Base-by-base conservation (phyloP, 2,329 filamentous ascomycete species). In the Thielaviopsis euricoi region DNA sequence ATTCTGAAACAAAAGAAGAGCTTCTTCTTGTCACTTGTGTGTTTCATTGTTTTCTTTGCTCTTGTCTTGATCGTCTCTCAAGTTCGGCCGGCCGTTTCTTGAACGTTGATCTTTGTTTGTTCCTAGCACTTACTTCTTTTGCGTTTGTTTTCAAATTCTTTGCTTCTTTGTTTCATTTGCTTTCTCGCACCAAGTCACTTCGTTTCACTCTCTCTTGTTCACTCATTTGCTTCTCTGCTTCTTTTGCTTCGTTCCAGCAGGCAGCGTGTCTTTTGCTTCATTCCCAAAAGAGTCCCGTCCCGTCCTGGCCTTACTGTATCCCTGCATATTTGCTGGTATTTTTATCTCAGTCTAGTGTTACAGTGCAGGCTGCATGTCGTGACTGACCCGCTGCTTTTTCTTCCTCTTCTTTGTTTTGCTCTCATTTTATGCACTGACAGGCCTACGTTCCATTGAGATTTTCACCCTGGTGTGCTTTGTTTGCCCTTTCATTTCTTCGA, bases 191-290 rank as follows among this genome's bases (percentile, higher is more conserved):
- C 37, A 43, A 43, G 37, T 43, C 37, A n/a, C 37, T 43, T 43
- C 15, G 7, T 7, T 43, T 43, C 37, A 10, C 12, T 43, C 37
- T 3, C 5, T 43, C 10, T 43, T 43, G 13, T 15, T 43, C 37
- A 17, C 2, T 43, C 17, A 4, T n/a, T 43, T 43, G 10, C 13
- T 43, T n/a, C n/a, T 12, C 37, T 7, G 15, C 10, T 7, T 15
- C 37, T 43, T n/a, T n/a, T n/a, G 3, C 37, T 43, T 33, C 12
- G 50, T 62, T 55, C 48, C n/a, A n/a, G n/a, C n/a, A n/a, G n/a
- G n/a, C n/a, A n/a, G n/a, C n/a, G n/a, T n/a, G n/a, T n/a, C n/a
- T n/a, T n/a, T n/a, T n/a, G 23, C 23, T 49, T 55, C 17, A 17
- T n/a, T 26, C 17, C 33, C 6, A 33, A 19, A 21, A 56, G 25